A percentile compares a stretch with the other conserved stretches of the same genome.
These are phyloP conservation scores for Cafeteria roenbergensis DNA, from an alignment of 108 stramenopile species.

Conservation along the genomic window DNA sequence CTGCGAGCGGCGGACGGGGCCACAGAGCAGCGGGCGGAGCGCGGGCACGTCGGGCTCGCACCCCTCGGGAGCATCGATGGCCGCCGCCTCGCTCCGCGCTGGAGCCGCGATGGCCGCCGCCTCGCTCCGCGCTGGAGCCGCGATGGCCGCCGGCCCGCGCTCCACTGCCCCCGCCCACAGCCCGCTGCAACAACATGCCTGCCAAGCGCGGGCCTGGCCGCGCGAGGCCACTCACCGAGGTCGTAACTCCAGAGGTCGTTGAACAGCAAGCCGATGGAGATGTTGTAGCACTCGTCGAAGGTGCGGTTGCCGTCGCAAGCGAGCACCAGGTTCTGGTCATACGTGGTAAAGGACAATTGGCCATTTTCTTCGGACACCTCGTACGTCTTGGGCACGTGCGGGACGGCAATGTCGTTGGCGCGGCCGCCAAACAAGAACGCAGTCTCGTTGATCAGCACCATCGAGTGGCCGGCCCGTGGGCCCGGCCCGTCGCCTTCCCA, in stretches of 20 bases:
- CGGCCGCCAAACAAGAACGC: conserved; percentile 54
- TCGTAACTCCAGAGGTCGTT: conserved; percentile 69
- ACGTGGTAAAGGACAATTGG: conserved; percentile 49
- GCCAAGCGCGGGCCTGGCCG: too few relatives aligned
- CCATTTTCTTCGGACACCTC: conserved; percentile 43
- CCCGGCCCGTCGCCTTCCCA: conserved; percentile 19
- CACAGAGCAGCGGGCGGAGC: too few relatives aligned
- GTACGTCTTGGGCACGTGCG: conserved; percentile 46
- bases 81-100: too few relatives aligned
- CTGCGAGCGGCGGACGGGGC: too few relatives aligned
- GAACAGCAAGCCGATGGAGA: conserved; percentile 44
- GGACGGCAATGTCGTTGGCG: conserved; percentile 37
- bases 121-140: too few relatives aligned
- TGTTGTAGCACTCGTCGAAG: conserved; percentile 16
- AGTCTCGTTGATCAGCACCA: conserved; percentile 33
- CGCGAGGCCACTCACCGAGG: too few relatives aligned
- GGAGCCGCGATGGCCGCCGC: too few relatives aligned
- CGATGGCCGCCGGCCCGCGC: too few relatives aligned
- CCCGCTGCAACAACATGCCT: too few relatives aligned
- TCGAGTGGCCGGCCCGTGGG: conserved; percentile 35
- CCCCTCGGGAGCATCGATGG: too few relatives aligned
- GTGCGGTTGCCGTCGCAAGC: conserved; percentile 26
- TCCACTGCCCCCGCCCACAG: too few relatives aligned
- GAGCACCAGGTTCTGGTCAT: conserved; percentile 49
- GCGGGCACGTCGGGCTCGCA: too few relatives aligned